Percentiles rank a stretch among this genome's conserved stretches.
phyloP scores from a whole-genome alignment of 305 asterid genomes.

The Vinca major region DNA sequence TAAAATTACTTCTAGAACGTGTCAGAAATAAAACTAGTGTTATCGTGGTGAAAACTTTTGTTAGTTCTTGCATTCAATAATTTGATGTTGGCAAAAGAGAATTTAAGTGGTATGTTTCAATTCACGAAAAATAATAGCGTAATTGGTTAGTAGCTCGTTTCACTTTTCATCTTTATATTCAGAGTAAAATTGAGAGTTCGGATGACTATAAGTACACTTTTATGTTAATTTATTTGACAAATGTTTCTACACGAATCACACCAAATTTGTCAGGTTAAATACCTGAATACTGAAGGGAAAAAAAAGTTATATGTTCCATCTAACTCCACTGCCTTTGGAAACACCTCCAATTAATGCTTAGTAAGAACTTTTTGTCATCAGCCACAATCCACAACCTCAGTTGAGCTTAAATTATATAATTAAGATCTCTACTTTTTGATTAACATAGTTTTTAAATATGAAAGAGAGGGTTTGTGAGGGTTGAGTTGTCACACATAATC shows the following conservation, averaged over 20 bases:
- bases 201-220: no score
- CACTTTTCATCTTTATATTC: no score
- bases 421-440: neutral
- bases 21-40: neutral
- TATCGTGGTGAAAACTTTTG: constrained; percentile 11
- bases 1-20: no score
- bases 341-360: no score
- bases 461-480: neutral
- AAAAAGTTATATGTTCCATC: constrained; percentile 10
- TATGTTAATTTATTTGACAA: no score
- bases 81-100: constrained; percentile 10
- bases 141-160: no score
- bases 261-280: no score
- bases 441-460: constrained; percentile 4
- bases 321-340: constrained; percentile 45
- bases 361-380: constrained; percentile 19
- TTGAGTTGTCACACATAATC: no score
- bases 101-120: constrained; percentile 4
- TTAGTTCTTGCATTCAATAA: constrained; percentile 23
- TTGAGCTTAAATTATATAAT: neutral
- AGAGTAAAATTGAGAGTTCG: no score
- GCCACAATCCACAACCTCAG: constrained; percentile 9
- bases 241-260: no score
- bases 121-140: constrained; percentile 11
- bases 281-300: no score